Percentiles rank a stretch among this genome's conserved stretches.
These are phyloP conservation scores for Annona cherimola DNA, from an alignment of 164 flowering plant species.

Conservation along the genomic window DNA sequence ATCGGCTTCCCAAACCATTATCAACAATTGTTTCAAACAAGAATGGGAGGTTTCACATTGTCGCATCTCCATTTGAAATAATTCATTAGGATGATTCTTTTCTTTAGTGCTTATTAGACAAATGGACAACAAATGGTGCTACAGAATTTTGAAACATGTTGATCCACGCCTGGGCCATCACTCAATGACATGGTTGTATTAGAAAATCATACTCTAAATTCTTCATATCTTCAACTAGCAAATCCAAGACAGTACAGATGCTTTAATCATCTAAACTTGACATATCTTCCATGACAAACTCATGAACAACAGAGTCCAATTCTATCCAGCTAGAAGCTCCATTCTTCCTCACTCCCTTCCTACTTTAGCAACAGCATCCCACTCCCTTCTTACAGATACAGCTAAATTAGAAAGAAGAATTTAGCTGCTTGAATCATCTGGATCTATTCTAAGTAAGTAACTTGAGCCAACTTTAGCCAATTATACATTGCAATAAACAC, in stretches of 20 bases:
- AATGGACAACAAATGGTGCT: neutral
- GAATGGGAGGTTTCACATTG: too few species aligned
- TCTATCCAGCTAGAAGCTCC: conserved; percentile 43
- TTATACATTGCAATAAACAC: conserved; percentile 25
- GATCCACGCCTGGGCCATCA: neutral
- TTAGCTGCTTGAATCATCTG: conserved; percentile 37
- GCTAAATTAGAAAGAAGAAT: conserved; percentile 30
- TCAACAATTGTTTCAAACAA: too few species aligned
- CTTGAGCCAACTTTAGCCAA: conserved; percentile 35
- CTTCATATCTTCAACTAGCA: conserved; percentile 28
- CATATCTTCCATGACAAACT: conserved; percentile 39
- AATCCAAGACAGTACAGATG: conserved; percentile 23
- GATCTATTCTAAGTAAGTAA: conserved; percentile 36
- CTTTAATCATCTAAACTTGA: conserved; percentile 23
- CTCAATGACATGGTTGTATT: neutral
- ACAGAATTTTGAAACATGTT: neutral
- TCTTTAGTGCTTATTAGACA: too few species aligned
- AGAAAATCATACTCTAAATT: neutral
- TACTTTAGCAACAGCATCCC: conserved; percentile 35
- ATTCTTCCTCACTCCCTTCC: conserved; percentile 30
- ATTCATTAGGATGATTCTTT: too few species aligned
- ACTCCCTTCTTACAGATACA: too few species aligned
- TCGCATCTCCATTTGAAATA: too few species aligned
- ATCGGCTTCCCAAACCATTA: too few species aligned
- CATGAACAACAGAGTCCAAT: conserved; percentile 30